phyloP scores from a whole-genome alignment of 2,329 filamentous ascomycete species.

The Sporothrix schenckii region DNA sequence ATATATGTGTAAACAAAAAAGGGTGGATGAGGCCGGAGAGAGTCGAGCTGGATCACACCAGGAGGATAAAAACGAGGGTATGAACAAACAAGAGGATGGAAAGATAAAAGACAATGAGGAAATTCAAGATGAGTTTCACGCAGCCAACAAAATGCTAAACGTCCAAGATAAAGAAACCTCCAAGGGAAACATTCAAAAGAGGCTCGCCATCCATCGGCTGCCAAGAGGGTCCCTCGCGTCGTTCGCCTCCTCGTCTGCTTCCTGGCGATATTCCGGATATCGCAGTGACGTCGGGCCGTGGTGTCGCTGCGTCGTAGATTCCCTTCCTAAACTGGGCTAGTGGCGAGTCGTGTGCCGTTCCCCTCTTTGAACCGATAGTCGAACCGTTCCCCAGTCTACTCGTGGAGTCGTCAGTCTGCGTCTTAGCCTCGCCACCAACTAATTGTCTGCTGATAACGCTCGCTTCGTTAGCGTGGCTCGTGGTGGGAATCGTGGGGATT shows the following conservation, averaged over 20 bases:
- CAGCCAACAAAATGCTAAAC: not conserved
- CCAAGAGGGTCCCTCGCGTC: not conserved
- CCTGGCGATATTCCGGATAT: not conserved
- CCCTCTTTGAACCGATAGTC: not conserved
- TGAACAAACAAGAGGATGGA: not conserved
- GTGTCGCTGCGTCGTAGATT: slow-evolving; percentile 28
- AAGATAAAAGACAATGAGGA: not conserved
- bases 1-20: not conserved
- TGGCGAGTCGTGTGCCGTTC: slow-evolving; percentile 10
- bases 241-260: not conserved
- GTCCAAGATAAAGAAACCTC: slow-evolving; percentile 14
- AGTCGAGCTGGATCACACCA: not conserved
- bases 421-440: not conserved
- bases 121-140: not conserved
- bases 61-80: not conserved
- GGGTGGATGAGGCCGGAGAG: not conserved
- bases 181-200: not conserved
- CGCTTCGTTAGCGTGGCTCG: not conserved
- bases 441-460: not conserved
- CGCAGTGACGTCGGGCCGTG: not conserved
- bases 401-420: not conserved
- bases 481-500: not conserved
- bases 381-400: not conserved
- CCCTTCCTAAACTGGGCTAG: slow-evolving; percentile 30
- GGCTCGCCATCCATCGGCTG: slow-evolving; percentile 9